Evolutionary conservation across 805 yeast genomes (phyloP).

Genomic region (Komagataella ulmi): DNA sequence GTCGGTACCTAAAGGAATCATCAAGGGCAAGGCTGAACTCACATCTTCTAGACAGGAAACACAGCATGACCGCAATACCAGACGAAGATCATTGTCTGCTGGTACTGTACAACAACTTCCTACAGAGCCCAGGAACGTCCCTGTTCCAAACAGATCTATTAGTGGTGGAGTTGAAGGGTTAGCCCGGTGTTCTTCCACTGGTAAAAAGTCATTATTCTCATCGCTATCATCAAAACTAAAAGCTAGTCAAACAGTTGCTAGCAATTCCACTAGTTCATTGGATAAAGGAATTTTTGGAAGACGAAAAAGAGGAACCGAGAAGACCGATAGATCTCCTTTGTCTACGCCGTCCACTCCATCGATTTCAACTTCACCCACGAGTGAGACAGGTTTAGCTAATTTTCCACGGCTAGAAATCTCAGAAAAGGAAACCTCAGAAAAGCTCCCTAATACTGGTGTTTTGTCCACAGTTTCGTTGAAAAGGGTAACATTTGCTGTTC

Average conservation of each 20-base stretch:
- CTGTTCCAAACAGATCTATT: neutral
- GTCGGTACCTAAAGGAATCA: neutral
- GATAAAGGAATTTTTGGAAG: conserved; percentile 1
- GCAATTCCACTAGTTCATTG: conserved; percentile 5
- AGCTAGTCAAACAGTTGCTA: conserved; percentile 1
- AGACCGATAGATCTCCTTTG: neutral
- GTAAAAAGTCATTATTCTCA: conserved; percentile 16
- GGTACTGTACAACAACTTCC: neutral
- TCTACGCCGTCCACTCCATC: neutral
- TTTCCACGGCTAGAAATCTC: neutral
- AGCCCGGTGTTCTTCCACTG: neutral
- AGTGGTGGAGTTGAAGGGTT: neutral
- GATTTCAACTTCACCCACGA: conserved; percentile 1
- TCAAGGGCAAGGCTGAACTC: neutral
- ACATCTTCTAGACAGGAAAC: neutral
- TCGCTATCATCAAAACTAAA: conserved; percentile 21
- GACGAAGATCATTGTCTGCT: neutral
- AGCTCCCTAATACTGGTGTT: neutral
- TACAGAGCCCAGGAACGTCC: neutral
- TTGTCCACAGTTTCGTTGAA: conserved; percentile 21
- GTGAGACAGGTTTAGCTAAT: neutral
- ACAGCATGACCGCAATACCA: neutral
- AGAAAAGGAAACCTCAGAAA: neutral
- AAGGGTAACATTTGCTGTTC: conserved; percentile 38
- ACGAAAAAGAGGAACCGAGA: neutral